Evolutionary conservation across 2,329 filamentous ascomycete genomes (phyloP).

Genomic region (Periglandula ipomoeae): DNA sequence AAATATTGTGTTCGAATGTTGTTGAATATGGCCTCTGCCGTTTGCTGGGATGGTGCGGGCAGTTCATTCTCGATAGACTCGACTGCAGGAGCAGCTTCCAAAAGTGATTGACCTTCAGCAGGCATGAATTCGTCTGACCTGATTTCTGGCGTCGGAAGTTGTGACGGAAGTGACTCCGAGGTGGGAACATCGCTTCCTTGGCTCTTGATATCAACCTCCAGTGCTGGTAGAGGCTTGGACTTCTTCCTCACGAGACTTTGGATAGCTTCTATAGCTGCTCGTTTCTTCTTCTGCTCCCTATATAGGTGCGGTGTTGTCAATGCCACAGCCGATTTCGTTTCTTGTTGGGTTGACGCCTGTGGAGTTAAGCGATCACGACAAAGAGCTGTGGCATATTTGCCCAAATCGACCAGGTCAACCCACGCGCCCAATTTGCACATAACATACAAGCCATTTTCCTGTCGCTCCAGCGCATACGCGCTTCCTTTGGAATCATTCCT

Average conservation of each 20-base stretch:
- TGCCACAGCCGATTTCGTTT: conserved; percentile 13
- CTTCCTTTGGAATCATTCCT: conserved; percentile 44
- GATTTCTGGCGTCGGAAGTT: conserved; percentile 11
- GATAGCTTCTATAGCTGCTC: conserved; percentile 52
- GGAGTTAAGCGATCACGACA: conserved; percentile 21
- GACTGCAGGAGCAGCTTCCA: neutral
- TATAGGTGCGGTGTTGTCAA: conserved; percentile 37
- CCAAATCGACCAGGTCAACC: conserved; percentile 50
- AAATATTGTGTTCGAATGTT: conserved; percentile 50
- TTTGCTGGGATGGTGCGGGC: conserved; percentile 24
- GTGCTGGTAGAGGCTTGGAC: conserved; percentile 34
- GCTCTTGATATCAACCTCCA: conserved; percentile 21
- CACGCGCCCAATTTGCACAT: conserved; percentile 60
- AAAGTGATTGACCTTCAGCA: neutral
- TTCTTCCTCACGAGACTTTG: conserved; percentile 51
- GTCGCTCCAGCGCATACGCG: conserved; percentile 57
- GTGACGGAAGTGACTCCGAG: conserved; percentile 7
- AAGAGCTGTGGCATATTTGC: conserved; percentile 34
- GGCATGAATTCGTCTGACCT: neutral
- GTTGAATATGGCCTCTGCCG: conserved; percentile 45
- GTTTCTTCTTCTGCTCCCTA: conserved; percentile 44
- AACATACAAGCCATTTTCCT: conserved; percentile 51
- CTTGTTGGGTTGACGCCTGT: conserved; percentile 10
- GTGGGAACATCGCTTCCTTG: conserved; percentile 12
- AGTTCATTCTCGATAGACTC: conserved; percentile 2